Evolutionary conservation across 169 alveolate genomes (phyloP).

Genomic region (Plasmodium knowlesi): DNA sequence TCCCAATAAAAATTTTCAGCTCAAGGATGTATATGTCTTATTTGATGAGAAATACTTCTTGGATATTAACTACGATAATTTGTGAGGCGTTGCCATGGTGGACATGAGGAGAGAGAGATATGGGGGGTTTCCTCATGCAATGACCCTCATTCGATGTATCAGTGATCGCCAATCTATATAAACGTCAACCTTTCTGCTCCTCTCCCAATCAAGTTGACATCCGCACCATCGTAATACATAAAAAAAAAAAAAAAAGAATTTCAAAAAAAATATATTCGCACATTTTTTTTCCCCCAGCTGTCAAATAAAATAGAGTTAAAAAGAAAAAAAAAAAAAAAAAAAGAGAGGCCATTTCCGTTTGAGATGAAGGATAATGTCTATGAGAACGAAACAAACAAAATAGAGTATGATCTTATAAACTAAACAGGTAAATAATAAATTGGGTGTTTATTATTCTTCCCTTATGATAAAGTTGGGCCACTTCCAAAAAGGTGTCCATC

Average conservation of each 20-base stretch:
- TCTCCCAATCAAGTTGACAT: not conserved
- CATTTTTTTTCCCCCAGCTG: not conserved
- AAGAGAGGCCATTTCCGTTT: too few relatives aligned
- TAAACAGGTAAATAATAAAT: not conserved
- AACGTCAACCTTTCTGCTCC: not conserved
- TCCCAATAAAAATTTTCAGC: conserved; percentile 11
- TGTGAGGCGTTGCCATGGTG: not conserved
- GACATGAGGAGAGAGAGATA: too few relatives aligned
- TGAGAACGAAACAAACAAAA: not conserved
- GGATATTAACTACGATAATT: conserved; percentile 14
- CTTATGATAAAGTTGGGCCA: not conserved
- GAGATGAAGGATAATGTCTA: not conserved
- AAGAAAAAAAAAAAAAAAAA: not conserved
- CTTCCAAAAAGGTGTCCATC: not conserved
- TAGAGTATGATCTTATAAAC: not conserved
- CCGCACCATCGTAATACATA: not conserved
- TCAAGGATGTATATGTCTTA: conserved; percentile 32
- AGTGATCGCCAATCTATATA: not conserved
- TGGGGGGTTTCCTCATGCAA: not conserved
- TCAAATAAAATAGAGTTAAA: not conserved
- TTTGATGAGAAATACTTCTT: conserved; percentile 49
- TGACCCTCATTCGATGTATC: not conserved
- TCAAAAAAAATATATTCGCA: not conserved
- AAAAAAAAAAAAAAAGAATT: not conserved
- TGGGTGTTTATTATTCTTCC: not conserved